Base-by-base conservation (phyloP, 768 basidiomycete species). In the Tephrocybe rancida region DNA sequence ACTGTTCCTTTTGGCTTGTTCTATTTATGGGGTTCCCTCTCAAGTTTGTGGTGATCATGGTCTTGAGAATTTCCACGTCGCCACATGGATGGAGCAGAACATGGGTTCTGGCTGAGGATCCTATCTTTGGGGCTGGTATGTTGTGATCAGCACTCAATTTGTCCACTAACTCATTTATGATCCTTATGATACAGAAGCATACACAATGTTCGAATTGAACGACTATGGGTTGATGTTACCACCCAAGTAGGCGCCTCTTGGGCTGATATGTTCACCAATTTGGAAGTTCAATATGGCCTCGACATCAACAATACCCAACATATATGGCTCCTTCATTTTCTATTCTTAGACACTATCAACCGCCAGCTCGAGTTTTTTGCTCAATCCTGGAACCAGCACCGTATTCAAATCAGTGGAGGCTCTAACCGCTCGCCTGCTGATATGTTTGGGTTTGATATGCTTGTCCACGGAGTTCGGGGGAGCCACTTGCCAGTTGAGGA, bases 1-100 rank as follows among this genome's bases (percentile, higher is more conserved):
- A 1, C 55, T 74, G 0, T 76, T 76, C 44, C 50, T 64, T 1
- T 42, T 54, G 32, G 64, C 60, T 0, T 48, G 59, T 13, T 13
- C 16, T 2, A 27, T 48, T 5, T 66, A 69, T 61, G 71, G 73
- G 2, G 44, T 68, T 3, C 77, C 74, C 0, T 64, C 61, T 4
- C 54, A 68, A 1, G 25, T 73, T 8, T 50, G 70, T 6, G 75
- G 74, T 2, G 74, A 79, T 54, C 70, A 73, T 64, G 75, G 77
- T 9, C 55, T 60, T 3, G 73, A 76, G 52, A 76, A 77, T 57
- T 32, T 74, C 6, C 45, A 56, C n/a, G 68, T 76, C 19, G 70
- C 74, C 9, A 64, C 65, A 19, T 69, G 58, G 56, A 73, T 72
- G 64, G 63, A 67, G 21, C 6, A 39, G 13, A 26, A 38, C 26